These are phyloP conservation scores for Gaultheria prostrata DNA, from an alignment of 148 eudicot genomes.

Conservation along the genomic window DNA sequence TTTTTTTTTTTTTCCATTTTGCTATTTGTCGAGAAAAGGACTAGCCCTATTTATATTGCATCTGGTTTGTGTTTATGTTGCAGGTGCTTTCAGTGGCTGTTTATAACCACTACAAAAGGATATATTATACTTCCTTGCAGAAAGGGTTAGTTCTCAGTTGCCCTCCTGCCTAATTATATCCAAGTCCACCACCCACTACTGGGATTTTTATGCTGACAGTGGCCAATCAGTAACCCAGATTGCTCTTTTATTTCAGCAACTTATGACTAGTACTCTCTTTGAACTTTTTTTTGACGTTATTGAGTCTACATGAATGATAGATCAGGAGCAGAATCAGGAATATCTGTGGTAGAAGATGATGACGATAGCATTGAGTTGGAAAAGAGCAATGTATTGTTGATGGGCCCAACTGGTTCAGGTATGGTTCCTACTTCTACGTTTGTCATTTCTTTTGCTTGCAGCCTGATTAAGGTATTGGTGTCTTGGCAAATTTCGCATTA, in stretches of 20 bases:
- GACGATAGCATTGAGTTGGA: conserved; percentile 78
- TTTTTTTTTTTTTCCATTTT: not conserved
- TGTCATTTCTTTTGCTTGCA: conserved; percentile 3
- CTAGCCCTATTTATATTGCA: not conserved
- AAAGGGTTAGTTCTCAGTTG: conserved; percentile 53
- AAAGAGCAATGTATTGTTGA: conserved; percentile 84
- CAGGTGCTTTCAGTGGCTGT: conserved; percentile 96
- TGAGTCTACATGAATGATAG: conserved; percentile 36
- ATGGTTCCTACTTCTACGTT: conserved; percentile 10
- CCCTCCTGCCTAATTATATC: conserved; percentile 9
- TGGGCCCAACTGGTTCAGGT: conserved; percentile 99
- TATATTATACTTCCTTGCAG: conserved; percentile 49
- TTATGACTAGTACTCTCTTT: not conserved
- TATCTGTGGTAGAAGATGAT: conserved; percentile 39
- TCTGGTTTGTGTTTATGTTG: conserved; percentile 14
- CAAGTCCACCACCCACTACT: not conserved
- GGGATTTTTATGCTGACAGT: not conserved
- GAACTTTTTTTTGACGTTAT: not conserved
- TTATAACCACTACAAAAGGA: conserved; percentile 89
- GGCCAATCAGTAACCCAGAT: not conserved
- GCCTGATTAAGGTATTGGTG: not conserved
- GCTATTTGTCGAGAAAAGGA: not conserved
- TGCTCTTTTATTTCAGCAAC: conserved; percentile 6
- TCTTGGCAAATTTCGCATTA: not conserved
- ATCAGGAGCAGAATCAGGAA: conserved; percentile 57